Evolutionary conservation across 192 early-diverging fungal species (phyloP), one percentile per base, ranked within the genome.

Genomic region (Physocladia obscura): DNA sequence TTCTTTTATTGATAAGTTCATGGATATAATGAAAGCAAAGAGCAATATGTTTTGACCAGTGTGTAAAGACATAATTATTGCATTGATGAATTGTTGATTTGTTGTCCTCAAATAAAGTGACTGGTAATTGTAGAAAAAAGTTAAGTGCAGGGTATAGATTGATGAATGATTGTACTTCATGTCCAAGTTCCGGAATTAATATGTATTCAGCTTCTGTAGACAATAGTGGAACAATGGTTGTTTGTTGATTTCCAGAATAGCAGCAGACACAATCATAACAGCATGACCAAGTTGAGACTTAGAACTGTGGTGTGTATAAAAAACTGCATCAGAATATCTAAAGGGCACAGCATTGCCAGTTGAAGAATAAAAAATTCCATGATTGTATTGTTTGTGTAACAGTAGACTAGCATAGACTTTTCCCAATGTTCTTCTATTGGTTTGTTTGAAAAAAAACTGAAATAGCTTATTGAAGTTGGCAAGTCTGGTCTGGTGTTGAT

Each of bases 141-240:
- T 24, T 26, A 22, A 17, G 26, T 8, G 51, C 5, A 5, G 26
- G n/a, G 51, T 54, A 54, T 5, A 54, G 15, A 22, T 54, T 54
- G 8, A 54, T 26, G 6, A 54, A 6, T 17, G 51, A 6, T 54
- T 34, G 51, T 44, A 69, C 0, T 30, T 69, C 54, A n/a, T 56
- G 52, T 4, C 67, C 67, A 35, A 69, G 54, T 38, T 57, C 67
- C 2, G 30, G 31, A 27, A 58, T 37, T 0, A 38, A 51, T 56
- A 69, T 69, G 55, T 69, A 69, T 39, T 69, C 67, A 40, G 67
- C 49, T 69, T 69, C 67, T 0, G 55, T 69, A 31, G 35, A 57
- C 1, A 40, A 69, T 11, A 57, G 55, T 8, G 67, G 36, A 17
- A 57, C 8, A 15, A 24, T 38, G 4, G 27, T 3, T 5, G 38